Base-by-base conservation (phyloP, 176 grass and related monocot species). In the Canna indica region DNA sequence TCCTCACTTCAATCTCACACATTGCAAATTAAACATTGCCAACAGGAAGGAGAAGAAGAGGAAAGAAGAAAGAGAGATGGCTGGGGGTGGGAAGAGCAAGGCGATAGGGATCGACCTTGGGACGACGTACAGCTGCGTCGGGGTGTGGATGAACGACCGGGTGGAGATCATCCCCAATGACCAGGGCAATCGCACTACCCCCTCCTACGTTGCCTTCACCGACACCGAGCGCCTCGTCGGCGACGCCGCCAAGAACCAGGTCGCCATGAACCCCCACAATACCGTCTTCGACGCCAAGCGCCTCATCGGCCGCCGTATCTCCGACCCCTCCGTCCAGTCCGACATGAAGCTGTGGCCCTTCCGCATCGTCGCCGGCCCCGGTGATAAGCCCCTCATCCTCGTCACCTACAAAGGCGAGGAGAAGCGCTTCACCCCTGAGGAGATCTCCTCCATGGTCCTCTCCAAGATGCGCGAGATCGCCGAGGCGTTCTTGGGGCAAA, bases 341-440 rank as follows among this genome's bases (percentile, higher is more conserved):
- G 75, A 68, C 33, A 67, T 77, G 75, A 68, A 58, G 75, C 64
- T 77, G 4, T 68, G 75, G 75, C 75, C 75, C 15, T 77, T 77
- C 48, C 46, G 47, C 12, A 25, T 68, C 32, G n/a, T 77, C 1
- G 5, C 47, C 6, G 75, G 75, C 15, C 75, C 64, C 0, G 45
- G 34, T 6, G 64, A 77, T 13, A 68, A 77, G 48, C 75, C 75
- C n/a, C 62, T 77, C 47, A 57, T 77, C 45, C 14, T 68, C 46
- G 75, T 77, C 62, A 30, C 47, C 22, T 68, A 77, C 64, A 77
- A 77, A 63, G 47, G 75, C 33, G 75, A 68, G 64, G 64, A 77
- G 32, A 77, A 77, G 75, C 62, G 46, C 22, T 77, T 77, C 63
- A 1, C 75, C 46, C 14, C 64, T 16, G 75, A 77, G 75, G 75